A percentile compares a stretch with the other conserved stretches of the same genome.
These are phyloP conservation scores for Entrophospora sp. DNA, from an alignment of 192 early-diverging fungal species.

Conservation along the genomic window DNA sequence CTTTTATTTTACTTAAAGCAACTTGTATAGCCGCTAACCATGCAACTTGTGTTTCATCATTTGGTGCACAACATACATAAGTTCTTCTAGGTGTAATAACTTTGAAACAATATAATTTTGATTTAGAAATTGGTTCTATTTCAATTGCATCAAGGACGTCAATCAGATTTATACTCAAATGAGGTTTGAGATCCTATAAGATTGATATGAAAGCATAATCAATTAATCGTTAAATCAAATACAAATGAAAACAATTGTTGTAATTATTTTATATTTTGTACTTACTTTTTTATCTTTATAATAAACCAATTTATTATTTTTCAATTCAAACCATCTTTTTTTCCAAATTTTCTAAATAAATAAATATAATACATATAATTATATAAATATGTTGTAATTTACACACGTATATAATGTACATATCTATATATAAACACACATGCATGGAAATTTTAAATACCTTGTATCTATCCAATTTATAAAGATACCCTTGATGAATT, in stretches of 20 bases:
- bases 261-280: background rate
- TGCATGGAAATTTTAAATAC: too few relatives aligned
- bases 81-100: slow-evolving; percentile 44
- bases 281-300: slow-evolving; percentile 53
- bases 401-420: too few relatives aligned
- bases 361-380: slow-evolving; percentile 10
- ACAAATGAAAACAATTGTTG: background rate
- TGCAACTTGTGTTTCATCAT: slow-evolving; percentile 33
- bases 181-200: slow-evolving; percentile 39
- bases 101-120: slow-evolving; percentile 43
- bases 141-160: slow-evolving; percentile 46
- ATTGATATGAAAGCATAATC: background rate
- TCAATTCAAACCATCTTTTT: slow-evolving; percentile 56
- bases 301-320: slow-evolving; percentile 45
- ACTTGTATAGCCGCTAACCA: slow-evolving; percentile 46
- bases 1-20: slow-evolving; percentile 14
- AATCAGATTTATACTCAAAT: slow-evolving; percentile 37
- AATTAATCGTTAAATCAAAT: background rate
- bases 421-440: too few relatives aligned
- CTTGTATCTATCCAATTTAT: slow-evolving; percentile 45
- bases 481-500: slow-evolving; percentile 41
- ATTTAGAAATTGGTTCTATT: slow-evolving; percentile 42
- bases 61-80: slow-evolving; percentile 41
- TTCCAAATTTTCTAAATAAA: slow-evolving; percentile 38
- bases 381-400: too few relatives aligned